Conservation (phyloP, 169 alveolate species). For the Cryptosporidium bovis region DNA sequence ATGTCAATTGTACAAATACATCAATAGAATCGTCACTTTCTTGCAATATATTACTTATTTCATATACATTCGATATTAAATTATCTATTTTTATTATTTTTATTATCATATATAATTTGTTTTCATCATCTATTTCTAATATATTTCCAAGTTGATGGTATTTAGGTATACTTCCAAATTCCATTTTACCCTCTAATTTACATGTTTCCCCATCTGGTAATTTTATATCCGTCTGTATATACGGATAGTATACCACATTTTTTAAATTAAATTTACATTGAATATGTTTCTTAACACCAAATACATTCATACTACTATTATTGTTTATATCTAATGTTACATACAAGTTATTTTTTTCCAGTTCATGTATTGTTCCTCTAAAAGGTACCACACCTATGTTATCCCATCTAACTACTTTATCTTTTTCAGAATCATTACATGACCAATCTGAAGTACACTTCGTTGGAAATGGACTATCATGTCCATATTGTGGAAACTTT, state of each 20-base stretch:
- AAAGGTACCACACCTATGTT: conserved; percentile 60
- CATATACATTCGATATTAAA: conserved; percentile 36
- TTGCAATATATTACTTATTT: conserved; percentile 47
- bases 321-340: conserved; percentile 21
- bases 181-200: conserved; percentile 68
- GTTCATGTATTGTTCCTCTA: conserved; percentile 74
- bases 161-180: conserved; percentile 74
- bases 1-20: conserved; percentile 58
- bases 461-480: conserved; percentile 63
- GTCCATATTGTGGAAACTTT: conserved; percentile 59
- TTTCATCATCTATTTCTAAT: conserved; percentile 72
- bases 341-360: conserved; percentile 47
- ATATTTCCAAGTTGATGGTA: conserved; percentile 72
- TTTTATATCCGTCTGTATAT: conserved; percentile 39
- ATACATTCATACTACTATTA: not conserved
- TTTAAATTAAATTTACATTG: conserved; percentile 39
- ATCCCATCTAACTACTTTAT: conserved; percentile 47
- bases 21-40: conserved; percentile 65
- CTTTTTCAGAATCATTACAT: conserved; percentile 5
- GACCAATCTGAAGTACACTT: conserved; percentile 61
- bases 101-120: conserved; percentile 48
- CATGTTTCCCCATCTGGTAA: conserved; percentile 57
- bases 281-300: conserved; percentile 7
- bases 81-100: conserved; percentile 52
- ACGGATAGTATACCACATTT: conserved; percentile 65